phyloP scores from a whole-genome alignment of 306 rosid species.

The Arachis hypogaea region DNA sequence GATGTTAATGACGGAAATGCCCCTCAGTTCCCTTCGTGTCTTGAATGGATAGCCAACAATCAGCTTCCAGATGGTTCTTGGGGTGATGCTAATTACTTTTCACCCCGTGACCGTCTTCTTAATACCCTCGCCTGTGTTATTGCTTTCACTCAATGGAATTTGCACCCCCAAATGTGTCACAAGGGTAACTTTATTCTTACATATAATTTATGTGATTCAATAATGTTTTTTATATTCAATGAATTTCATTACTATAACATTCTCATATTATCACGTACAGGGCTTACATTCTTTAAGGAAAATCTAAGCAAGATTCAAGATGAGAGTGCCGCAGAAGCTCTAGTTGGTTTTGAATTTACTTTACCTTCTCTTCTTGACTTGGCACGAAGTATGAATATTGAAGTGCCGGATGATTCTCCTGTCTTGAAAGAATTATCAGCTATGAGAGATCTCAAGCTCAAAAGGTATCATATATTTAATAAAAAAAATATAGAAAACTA shows the following conservation, averaged over 20 bases:
- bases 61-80: constrained; percentile 79
- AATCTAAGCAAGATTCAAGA: constrained; percentile 59
- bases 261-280: constrained; percentile 35
- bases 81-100: constrained; percentile 60
- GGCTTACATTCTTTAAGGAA: constrained; percentile 54
- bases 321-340: constrained; percentile 70
- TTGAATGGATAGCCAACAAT: constrained; percentile 75
- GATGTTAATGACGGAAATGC: constrained; percentile 35
- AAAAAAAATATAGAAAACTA: no score
- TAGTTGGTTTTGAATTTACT: constrained; percentile 79
- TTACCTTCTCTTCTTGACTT: constrained; percentile 69
- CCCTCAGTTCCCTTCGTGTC: constrained; percentile 68
- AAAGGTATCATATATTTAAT: constrained; percentile 38
- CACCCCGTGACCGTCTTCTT: constrained; percentile 71
- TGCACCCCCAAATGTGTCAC: constrained; percentile 56
- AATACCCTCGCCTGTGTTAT: constrained; percentile 75
- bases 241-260: no score
- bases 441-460: constrained; percentile 63
- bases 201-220: no score
- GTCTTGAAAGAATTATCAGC: constrained; percentile 54
- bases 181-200: constrained; percentile 47
- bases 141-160: constrained; percentile 62
- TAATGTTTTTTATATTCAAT: no score
- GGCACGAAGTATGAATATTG: constrained; percentile 54
- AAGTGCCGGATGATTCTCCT: constrained; percentile 54